phyloP scores from a whole-genome alignment of 2,329 filamentous ascomycete species.

The Stylonectria norvegica region DNA sequence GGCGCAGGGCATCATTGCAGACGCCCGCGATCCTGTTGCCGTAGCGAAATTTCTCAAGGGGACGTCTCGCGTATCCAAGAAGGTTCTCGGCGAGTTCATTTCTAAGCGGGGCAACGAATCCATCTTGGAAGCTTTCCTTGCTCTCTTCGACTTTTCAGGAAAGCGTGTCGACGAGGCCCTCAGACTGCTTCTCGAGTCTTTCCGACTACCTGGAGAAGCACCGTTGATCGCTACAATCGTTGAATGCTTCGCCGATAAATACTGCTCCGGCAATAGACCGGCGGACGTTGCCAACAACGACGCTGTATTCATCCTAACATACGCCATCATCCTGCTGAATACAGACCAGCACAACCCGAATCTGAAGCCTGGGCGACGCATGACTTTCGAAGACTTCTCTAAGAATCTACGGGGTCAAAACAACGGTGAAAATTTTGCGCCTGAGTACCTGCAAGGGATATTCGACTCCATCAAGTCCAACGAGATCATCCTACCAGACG shows the following conservation, averaged over 20 bases:
- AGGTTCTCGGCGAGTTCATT: constrained; percentile 84
- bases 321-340: constrained; percentile 96
- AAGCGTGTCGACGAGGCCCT: constrained; percentile 90
- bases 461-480: constrained; percentile 88
- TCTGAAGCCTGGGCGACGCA: constrained; percentile 71
- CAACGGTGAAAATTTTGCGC: constrained; percentile 75
- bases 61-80: constrained; percentile 86
- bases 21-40: constrained; percentile 68
- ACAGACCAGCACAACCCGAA: constrained; percentile 97
- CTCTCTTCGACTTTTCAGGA: constrained; percentile 80
- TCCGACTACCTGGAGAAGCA: constrained; percentile 90
- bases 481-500: constrained; percentile 94
- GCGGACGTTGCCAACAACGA: constrained; percentile 81
- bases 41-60: constrained; percentile 86
- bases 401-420: constrained; percentile 91
- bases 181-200: constrained; percentile 80
- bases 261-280: constrained; percentile 66
- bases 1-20: constrained; percentile 78
- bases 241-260: constrained; percentile 81
- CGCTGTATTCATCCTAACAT: constrained; percentile 83
- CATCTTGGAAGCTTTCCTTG: constrained; percentile 81
- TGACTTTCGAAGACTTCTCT: constrained; percentile 79
- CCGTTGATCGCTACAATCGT: constrained; percentile 91
- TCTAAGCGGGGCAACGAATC: constrained; percentile 86
- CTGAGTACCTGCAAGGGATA: constrained; percentile 79